Conservation (phyloP, 192 early-diverging fungal genomes). For the Lobosporangium transversale region DNA sequence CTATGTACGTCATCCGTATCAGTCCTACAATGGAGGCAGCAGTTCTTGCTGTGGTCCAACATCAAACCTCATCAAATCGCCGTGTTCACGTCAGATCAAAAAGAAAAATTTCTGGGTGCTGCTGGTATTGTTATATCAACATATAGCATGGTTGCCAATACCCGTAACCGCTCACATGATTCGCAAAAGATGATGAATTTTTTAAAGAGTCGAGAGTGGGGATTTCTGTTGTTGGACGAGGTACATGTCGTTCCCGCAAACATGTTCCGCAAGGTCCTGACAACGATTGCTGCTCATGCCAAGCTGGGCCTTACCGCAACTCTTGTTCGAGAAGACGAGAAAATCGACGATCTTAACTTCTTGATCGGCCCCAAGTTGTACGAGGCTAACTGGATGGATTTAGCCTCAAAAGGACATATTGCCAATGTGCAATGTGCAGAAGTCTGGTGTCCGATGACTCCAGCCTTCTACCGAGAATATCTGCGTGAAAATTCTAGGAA, state of each 20-base stretch:
- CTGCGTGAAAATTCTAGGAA: slow-evolving; percentile 84
- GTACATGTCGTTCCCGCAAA: slow-evolving; percentile 98
- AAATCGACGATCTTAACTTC: slow-evolving; percentile 97
- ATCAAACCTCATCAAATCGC: slow-evolving; percentile 93
- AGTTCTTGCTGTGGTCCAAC: slow-evolving; percentile 96
- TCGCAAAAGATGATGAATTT: slow-evolving; percentile 97
- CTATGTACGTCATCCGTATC: slow-evolving; percentile 91
- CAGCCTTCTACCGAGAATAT: slow-evolving; percentile 96
- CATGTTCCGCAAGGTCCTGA: slow-evolving; percentile 94
- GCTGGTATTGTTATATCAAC: slow-evolving; percentile 97
- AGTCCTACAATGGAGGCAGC: slow-evolving; percentile 98
- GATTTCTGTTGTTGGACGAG: slow-evolving; percentile 96
- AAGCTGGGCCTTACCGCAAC: slow-evolving; percentile 99
- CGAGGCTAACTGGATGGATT: slow-evolving; percentile 99
- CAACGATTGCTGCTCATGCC: slow-evolving; percentile 89
- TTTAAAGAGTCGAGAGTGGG: slow-evolving; percentile 92
- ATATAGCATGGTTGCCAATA: slow-evolving; percentile 96
- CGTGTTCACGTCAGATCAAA: slow-evolving; percentile 92
- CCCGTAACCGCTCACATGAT: slow-evolving; percentile 92
- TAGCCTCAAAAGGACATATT: slow-evolving; percentile 96
- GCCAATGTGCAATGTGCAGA: slow-evolving; percentile 98
- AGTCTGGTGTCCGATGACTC: slow-evolving; percentile 98
- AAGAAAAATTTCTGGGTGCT: slow-evolving; percentile 89
- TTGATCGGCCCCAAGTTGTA: slow-evolving; percentile 99
- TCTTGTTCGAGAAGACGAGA: slow-evolving; percentile 97